Conservation (phyloP, 495 filamentous ascomycete genomes). For the Aspergillus bertholletiae region DNA sequence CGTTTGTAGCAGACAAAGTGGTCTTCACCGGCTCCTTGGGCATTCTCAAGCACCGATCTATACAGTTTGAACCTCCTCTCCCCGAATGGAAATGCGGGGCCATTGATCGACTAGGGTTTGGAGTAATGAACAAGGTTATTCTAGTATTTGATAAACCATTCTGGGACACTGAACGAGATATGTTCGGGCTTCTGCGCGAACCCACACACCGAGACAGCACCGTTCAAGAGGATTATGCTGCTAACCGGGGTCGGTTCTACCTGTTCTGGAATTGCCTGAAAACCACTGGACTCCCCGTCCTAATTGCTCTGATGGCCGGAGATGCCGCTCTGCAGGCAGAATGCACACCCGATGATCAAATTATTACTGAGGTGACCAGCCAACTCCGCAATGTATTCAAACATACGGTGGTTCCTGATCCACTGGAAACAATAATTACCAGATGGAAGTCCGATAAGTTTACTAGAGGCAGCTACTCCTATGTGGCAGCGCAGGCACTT, state of each 20-base stretch:
- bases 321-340: slow-evolving; percentile 91
- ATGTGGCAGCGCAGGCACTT: slow-evolving; percentile 72
- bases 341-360: slow-evolving; percentile 61
- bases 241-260: slow-evolving; percentile 80
- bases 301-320: slow-evolving; percentile 94
- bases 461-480: slow-evolving; percentile 90
- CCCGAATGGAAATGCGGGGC: slow-evolving; percentile 80
- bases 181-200: slow-evolving; percentile 86
- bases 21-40: slow-evolving; percentile 88
- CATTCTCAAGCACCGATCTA: slow-evolving; percentile 71
- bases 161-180: slow-evolving; percentile 89
- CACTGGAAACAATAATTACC: slow-evolving; percentile 87
- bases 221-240: slow-evolving; percentile 58
- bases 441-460: slow-evolving; percentile 89
- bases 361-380: slow-evolving; percentile 74
- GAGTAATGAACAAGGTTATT: slow-evolving; percentile 91
- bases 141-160: slow-evolving; percentile 87
- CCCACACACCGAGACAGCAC: slow-evolving; percentile 52
- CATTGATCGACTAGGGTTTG: slow-evolving; percentile 88
- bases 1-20: slow-evolving; percentile 76
- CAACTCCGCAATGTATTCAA: slow-evolving; percentile 69
- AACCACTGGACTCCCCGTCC: slow-evolving; percentile 78
- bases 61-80: slow-evolving; percentile 78
- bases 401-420: slow-evolving; percentile 61
- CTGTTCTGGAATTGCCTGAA: slow-evolving; percentile 95